Evolutionary conservation across 257 asterid species (phyloP).

Genomic region (Verbena officinalis): DNA sequence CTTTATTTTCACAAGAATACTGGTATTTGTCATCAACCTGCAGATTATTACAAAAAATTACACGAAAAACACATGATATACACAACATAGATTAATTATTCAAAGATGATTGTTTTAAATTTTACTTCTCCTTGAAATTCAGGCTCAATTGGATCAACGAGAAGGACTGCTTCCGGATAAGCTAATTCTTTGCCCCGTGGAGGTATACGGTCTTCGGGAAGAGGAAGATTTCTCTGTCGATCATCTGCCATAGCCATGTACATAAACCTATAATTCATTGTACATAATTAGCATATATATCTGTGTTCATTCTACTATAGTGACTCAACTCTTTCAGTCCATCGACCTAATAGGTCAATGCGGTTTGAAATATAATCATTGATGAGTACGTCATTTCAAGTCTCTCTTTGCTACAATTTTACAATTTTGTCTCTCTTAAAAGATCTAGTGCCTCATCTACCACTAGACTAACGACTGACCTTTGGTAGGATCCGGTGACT

Average conservation of each 20-base stretch:
- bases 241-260: conserved; percentile 40
- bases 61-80: neutral
- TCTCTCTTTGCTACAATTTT: too few species aligned
- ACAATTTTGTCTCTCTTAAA: too few species aligned
- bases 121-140: conserved; percentile 46
- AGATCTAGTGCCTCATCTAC: too few species aligned
- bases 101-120: too few species aligned
- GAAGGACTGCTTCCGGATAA: conserved; percentile 46
- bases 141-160: conserved; percentile 40
- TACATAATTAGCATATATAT: neutral
- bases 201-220: conserved; percentile 38
- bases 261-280: conserved; percentile 27
- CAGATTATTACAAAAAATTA: neutral
- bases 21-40: conserved; percentile 49
- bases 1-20: conserved; percentile 43
- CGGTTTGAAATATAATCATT: too few species aligned
- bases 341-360: too few species aligned
- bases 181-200: conserved; percentile 37
- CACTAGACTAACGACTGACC: too few species aligned
- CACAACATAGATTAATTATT: neutral
- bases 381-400: too few species aligned
- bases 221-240: conserved; percentile 39
- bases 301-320: too few species aligned
- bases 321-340: too few species aligned
- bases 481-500: too few species aligned